Evolutionary conservation across 2,329 filamentous ascomycete genomes (phyloP).

Genomic region (Botryotinia calthae): DNA sequence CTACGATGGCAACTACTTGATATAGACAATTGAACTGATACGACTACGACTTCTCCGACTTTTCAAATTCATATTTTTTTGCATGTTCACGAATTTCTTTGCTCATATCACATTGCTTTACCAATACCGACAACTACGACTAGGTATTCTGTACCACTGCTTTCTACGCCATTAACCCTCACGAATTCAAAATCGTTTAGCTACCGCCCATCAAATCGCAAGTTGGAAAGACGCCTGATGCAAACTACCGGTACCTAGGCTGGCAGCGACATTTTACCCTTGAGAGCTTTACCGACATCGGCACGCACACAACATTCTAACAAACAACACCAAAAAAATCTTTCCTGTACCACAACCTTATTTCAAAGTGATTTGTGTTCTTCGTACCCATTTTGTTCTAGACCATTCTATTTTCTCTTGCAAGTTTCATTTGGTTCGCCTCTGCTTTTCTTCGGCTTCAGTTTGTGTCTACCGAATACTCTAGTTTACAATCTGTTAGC

Average conservation of each 20-base stretch:
- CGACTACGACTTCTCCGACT: background rate
- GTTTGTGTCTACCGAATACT: background rate
- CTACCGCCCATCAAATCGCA: background rate
- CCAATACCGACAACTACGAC: background rate
- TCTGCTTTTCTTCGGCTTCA: background rate
- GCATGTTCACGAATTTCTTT: slow-evolving; percentile 5
- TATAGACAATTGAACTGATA: background rate
- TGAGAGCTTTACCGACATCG: background rate
- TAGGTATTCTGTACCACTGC: background rate
- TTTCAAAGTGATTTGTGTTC: background rate
- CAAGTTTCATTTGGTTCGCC: background rate
- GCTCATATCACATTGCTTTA: slow-evolving; percentile 1
- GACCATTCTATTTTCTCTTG: background rate
- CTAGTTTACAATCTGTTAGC: background rate
- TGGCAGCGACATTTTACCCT: background rate
- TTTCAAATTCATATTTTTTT: background rate
- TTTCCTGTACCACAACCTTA: background rate
- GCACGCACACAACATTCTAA: background rate
- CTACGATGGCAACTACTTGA: background rate
- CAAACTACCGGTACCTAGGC: background rate
- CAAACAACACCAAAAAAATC: background rate
- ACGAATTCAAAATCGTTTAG: background rate
- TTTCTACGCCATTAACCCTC: background rate
- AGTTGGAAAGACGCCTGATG: background rate
- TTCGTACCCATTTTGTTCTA: slow-evolving; percentile 2